Conservation (phyloP, 768 basidiomycete genomes). For the Pleurotus tuoliensis region DNA sequence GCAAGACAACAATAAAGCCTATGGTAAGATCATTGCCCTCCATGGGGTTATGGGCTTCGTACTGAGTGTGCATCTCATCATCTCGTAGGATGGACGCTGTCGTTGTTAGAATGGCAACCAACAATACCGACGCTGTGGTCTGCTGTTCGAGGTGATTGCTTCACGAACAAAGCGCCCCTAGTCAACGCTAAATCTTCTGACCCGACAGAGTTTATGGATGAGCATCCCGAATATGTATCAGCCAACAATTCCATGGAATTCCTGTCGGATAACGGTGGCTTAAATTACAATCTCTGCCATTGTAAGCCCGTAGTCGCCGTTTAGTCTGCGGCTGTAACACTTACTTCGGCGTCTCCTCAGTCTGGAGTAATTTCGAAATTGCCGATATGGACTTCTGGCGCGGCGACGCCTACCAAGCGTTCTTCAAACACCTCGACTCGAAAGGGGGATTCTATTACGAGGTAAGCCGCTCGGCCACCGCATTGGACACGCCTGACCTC, state of each 20-base stretch:
- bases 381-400: conserved; percentile 68
- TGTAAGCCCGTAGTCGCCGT: conserved; percentile 47
- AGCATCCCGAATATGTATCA: conserved; percentile 52
- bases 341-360: conserved; percentile 19
- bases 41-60: background rate
- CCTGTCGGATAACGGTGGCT: conserved; percentile 65
- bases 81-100: conserved; percentile 61
- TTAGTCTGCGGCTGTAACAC: conserved; percentile 15
- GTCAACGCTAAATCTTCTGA: conserved; percentile 17
- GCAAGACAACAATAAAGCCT: conserved; percentile 67
- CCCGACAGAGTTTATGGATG: conserved; percentile 51
- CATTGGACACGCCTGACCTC: conserved; percentile 20
- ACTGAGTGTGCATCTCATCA: conserved; percentile 8
- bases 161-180: background rate
- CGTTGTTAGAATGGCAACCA: conserved; percentile 69
- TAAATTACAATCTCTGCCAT: conserved; percentile 75
- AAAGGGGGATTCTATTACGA: conserved; percentile 72
- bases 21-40: conserved; percentile 36
- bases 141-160: conserved; percentile 52
- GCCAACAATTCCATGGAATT: conserved; percentile 61
- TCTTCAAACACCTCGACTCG: conserved; percentile 61
- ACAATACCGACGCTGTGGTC: conserved; percentile 82
- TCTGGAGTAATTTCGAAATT: conserved; percentile 76
- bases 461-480: conserved; percentile 30
- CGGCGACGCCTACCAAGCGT: conserved; percentile 54